Percentiles rank a stretch among this genome's conserved stretches.
Evolutionary conservation across 1,284 basidiomycete genomes (phyloP).

Genomic region (Phellinidium pouzarii): DNA sequence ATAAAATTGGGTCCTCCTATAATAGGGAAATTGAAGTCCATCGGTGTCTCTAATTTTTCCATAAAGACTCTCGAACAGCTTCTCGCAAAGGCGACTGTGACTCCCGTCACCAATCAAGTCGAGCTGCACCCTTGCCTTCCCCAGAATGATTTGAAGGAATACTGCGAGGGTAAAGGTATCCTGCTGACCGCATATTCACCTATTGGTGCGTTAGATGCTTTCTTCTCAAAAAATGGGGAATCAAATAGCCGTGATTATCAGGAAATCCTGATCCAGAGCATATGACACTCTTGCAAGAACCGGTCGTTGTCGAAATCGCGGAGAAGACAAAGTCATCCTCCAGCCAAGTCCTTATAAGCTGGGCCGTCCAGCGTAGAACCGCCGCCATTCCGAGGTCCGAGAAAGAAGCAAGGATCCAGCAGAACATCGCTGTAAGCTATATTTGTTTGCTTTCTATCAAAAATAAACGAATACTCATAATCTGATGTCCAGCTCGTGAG

Average conservation of each 20-base stretch:
- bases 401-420: constrained; percentile 32
- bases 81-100: constrained; percentile 33
- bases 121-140: constrained; percentile 41
- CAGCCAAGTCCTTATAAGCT: constrained; percentile 39
- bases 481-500: constrained; percentile 24
- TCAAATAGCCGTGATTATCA: not conserved
- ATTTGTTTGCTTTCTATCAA: not conserved
- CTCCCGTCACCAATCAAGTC: constrained; percentile 48
- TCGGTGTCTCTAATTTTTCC: constrained; percentile 48
- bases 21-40: constrained; percentile 37
- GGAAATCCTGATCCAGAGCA: constrained; percentile 15
- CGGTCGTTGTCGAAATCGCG: constrained; percentile 33
- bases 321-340: constrained; percentile 32
- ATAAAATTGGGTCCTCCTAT: not conserved
- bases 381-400: constrained; percentile 34
- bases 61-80: constrained; percentile 30
- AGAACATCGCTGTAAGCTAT: constrained; percentile 32
- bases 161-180: constrained; percentile 42
- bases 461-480: not conserved
- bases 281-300: constrained; percentile 16
- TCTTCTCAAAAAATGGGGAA: not conserved
- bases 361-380: constrained; percentile 33
- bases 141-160: constrained; percentile 37
- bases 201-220: constrained; percentile 31
- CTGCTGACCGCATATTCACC: constrained; percentile 47